Conservation (phyloP, 2,329 filamentous ascomycete species). For the Venturia oleaginea region DNA sequence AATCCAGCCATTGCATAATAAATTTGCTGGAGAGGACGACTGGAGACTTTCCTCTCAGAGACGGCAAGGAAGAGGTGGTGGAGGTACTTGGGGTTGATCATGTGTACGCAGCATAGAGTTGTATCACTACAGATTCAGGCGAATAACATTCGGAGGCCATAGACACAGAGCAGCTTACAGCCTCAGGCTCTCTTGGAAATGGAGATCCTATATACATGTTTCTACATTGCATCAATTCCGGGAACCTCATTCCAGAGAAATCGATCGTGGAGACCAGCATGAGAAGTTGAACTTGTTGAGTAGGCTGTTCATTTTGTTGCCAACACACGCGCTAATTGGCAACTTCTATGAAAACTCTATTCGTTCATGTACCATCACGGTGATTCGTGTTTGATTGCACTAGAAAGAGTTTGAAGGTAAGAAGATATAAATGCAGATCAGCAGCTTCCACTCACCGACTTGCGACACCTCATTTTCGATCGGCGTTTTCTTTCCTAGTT, state of each 20-base stretch:
- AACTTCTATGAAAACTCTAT: background rate
- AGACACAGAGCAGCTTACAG: no score
- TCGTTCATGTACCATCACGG: background rate
- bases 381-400: background rate
- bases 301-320: background rate
- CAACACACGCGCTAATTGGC: background rate
- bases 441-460: background rate
- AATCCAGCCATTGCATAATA: constrained; percentile 91
- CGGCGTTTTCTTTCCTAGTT: background rate
- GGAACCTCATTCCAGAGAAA: background rate
- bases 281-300: background rate
- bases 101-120: no score
- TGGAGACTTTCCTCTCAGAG: constrained; percentile 88
- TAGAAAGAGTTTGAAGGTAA: background rate
- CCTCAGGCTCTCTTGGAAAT: no score
- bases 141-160: no score
- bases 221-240: background rate
- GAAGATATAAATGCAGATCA: background rate
- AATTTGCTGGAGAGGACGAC: constrained; percentile 85
- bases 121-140: no score
- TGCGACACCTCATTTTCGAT: background rate
- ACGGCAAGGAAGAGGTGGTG: constrained; percentile 73
- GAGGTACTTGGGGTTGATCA: constrained; percentile 81
- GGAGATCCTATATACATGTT: no score
- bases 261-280: background rate